Percentiles rank a stretch among this genome's conserved stretches.
phyloP scores from a whole-genome alignment of 176 grass and related monocot genomes.

The Lolium multiflorum region DNA sequence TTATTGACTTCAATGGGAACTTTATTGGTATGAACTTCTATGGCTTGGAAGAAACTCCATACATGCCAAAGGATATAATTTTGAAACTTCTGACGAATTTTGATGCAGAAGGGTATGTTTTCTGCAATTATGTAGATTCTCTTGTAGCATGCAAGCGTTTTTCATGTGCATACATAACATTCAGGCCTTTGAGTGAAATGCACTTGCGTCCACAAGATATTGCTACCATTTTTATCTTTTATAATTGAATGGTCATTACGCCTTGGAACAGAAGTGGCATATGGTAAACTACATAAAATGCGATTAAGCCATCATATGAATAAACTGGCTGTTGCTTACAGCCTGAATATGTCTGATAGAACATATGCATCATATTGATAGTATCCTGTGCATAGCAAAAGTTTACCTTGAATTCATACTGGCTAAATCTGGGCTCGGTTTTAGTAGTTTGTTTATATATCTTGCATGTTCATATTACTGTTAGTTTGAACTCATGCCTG shows the following conservation, averaged over 20 bases:
- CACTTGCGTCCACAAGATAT: not conserved
- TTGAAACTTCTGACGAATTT: not conserved
- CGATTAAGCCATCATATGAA: not conserved
- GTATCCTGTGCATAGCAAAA: not conserved
- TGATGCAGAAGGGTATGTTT: not conserved
- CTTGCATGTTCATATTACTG: not conserved
- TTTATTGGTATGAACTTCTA: not conserved
- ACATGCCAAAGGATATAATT: not conserved
- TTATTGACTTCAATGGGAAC: not conserved
- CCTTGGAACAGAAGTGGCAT: not conserved
- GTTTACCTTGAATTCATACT: not conserved
- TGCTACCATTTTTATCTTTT: not conserved
- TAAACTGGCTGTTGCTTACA: not conserved
- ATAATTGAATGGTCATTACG: not conserved
- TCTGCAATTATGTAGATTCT: not conserved
- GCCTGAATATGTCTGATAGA: not conserved
- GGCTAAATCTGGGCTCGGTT: not conserved
- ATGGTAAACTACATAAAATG: not conserved
- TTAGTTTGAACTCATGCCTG: not conserved
- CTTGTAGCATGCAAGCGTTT: not conserved
- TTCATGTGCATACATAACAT: not conserved
- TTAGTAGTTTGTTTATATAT: not conserved
- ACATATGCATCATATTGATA: no score
- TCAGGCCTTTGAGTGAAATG: not conserved
- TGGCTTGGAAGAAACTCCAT: slow-evolving; percentile 20